Base-by-base conservation (phyloP, 2,329 filamentous ascomycete genomes). In the Pezicula radicicola region DNA sequence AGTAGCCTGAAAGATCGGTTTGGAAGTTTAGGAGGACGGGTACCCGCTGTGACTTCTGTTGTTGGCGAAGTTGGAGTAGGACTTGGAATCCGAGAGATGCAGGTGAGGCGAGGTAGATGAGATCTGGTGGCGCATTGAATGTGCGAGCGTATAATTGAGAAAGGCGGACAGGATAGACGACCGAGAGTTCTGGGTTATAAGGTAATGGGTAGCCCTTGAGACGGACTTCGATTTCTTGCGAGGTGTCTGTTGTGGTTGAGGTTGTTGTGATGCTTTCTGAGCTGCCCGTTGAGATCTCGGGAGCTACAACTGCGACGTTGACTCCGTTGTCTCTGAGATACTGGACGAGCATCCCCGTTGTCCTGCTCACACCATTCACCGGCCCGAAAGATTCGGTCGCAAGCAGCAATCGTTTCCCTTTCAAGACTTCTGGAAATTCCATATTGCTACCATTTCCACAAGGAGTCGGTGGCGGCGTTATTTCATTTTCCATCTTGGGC, bases 341-440 rank as follows among this genome's bases (percentile, higher is more conserved):
- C 63, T 83, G 80, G 49, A 89, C 81, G 48, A 89, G 76, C 73
- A 84, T 87, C 59, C 84, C 72, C 0, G 86, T 89, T 4, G 85
- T 89, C 55, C 84, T 77, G 61, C 82, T 87, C 43, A 89, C 85
- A n/a, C 86, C 85, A 63, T 89, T 89, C 64, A 89, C 83, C 0
- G 85, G 85, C 3, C 85, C 85, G 52, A 88, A 85, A 1, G 84
- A 88, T 64, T 89, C 86, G 13, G 85, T 88, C 55, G 84, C 86
- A 7, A 89, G 76, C 7, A 89, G 69, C 55, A 89, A 76, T 55
- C 78, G 79, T 66, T 83, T 85, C 9, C 81, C 82, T 36, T 73
- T 69, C n/a, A 88, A 73, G 8, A 71, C 58, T 16, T 52, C 58
- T 5, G 75, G 75, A 48, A 78, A 78, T 25, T 55, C 46, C 4